Evolutionary conservation across 179 eudicot genomes (phyloP).

Genomic region (Pouteria campechiana): DNA sequence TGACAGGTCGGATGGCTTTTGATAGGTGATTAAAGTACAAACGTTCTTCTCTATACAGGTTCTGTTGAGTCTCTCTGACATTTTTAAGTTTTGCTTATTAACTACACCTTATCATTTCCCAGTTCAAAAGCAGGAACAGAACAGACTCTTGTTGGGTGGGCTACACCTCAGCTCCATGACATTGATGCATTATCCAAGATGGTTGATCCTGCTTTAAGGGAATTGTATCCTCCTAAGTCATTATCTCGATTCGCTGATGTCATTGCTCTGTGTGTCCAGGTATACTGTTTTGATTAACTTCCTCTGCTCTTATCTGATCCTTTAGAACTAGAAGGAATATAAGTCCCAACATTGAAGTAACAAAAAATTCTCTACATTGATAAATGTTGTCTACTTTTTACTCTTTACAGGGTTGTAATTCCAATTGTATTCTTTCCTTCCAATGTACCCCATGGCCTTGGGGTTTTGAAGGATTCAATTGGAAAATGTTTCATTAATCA

Average conservation of each 20-base stretch:
- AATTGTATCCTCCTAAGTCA: constrained; percentile 79
- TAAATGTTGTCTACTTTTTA: no score
- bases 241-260: constrained; percentile 80
- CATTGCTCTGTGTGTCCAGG: constrained; percentile 85
- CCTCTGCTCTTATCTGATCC: no score
- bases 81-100: not conserved
- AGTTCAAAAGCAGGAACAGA: constrained; percentile 84
- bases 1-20: constrained; percentile 75
- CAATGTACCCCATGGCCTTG: no score
- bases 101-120: constrained; percentile 8
- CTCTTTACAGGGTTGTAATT: no score
- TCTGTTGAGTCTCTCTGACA: not conserved
- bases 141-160: constrained; percentile 85
- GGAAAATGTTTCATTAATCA: no score
- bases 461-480: no score
- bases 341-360: no score
- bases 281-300: constrained; percentile 18
- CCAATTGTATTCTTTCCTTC: no score
- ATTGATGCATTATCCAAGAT: constrained; percentile 69
- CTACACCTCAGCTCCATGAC: constrained; percentile 80
- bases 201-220: constrained; percentile 74
- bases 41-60: not conserved
- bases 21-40: no score
- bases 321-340: no score
- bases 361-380: no score